Evolutionary conservation across 2,329 filamentous ascomycete species (phyloP).

Genomic region (Nigrospora oryzae): DNA sequence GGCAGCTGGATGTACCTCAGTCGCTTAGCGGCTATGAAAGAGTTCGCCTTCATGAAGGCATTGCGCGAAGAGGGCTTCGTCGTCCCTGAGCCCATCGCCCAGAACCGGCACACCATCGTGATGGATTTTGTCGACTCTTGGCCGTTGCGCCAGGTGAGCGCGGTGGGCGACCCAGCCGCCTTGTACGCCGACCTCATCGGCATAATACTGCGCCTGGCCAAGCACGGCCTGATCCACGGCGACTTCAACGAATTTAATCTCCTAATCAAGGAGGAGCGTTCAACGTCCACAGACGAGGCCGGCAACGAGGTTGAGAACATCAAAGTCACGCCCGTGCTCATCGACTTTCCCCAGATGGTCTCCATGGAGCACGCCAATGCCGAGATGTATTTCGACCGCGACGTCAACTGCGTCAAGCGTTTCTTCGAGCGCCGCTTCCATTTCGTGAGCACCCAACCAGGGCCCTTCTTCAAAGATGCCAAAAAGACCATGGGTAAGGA

Average conservation of each 20-base stretch:
- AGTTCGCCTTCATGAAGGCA: slow-evolving; percentile 89
- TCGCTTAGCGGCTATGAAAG: slow-evolving; percentile 83
- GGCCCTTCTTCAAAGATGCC: slow-evolving; percentile 79
- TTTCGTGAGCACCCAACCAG: slow-evolving; percentile 73
- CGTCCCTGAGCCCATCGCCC: slow-evolving; percentile 78
- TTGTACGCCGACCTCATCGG: slow-evolving; percentile 88
- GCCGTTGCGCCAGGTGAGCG: slow-evolving; percentile 79
- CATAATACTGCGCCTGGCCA: slow-evolving; percentile 75
- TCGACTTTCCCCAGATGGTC: slow-evolving; percentile 98
- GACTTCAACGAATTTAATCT: slow-evolving; percentile 99
- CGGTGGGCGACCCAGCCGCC: slow-evolving; percentile 72
- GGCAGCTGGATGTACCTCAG: slow-evolving; percentile 99
- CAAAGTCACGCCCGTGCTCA: slow-evolving; percentile 69
- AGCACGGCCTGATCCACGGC: slow-evolving; percentile 86
- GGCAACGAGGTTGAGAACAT: slow-evolving; percentile 23
- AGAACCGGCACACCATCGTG: slow-evolving; percentile 91
- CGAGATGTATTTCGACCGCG: slow-evolving; percentile 94
- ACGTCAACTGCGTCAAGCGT: slow-evolving; percentile 89
- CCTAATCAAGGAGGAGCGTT: slow-evolving; percentile 69
- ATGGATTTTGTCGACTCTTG: slow-evolving; percentile 93
- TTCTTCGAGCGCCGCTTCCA: slow-evolving; percentile 88
- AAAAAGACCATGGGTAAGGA: slow-evolving; percentile 64
- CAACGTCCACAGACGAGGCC: not conserved
- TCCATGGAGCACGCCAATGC: slow-evolving; percentile 91
- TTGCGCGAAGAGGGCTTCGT: slow-evolving; percentile 77